Evolutionary conservation across 2,329 filamentous ascomycete genomes (phyloP).

Genomic region (Exophiala lecanii-corni): DNA sequence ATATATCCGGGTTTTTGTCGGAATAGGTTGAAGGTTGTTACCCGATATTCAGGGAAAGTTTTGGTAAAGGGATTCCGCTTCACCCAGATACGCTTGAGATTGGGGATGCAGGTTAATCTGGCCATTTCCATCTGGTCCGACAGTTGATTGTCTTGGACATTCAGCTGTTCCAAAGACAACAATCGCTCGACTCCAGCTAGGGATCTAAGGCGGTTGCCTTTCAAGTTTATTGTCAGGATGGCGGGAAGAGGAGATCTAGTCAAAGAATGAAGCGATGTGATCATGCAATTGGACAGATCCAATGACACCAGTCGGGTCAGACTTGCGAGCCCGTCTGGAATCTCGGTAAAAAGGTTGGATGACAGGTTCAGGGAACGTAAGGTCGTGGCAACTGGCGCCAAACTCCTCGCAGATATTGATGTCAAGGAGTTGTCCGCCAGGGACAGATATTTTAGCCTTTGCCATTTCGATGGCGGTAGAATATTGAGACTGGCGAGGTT

Average conservation of each 20-base stretch:
- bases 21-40: conserved; percentile 95
- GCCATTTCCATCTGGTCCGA: conserved; percentile 90
- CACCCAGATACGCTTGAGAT: conserved; percentile 89
- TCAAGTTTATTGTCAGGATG: conserved; percentile 86
- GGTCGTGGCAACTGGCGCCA: conserved; percentile 79
- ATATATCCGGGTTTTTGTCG: conserved; percentile 82
- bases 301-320: conserved; percentile 84
- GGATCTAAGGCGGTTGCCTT: conserved; percentile 79
- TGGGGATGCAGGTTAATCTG: conserved; percentile 81
- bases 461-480: conserved; percentile 84
- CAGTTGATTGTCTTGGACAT: conserved; percentile 84
- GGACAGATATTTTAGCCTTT: conserved; percentile 86
- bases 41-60: conserved; percentile 76
- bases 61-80: conserved; percentile 87
- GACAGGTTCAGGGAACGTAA: conserved; percentile 90
- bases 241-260: conserved; percentile 82
- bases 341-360: conserved; percentile 85
- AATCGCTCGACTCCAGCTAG: conserved; percentile 87
- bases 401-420: conserved; percentile 66
- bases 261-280: conserved; percentile 84
- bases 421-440: conserved; percentile 88
- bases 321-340: conserved; percentile 83
- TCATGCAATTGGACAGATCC: conserved; percentile 97
- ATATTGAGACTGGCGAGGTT: conserved; percentile 69
- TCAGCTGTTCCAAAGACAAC: conserved; percentile 80